Conservation (phyloP, 768 basidiomycete genomes). For the Naganishia randhawae region DNA sequence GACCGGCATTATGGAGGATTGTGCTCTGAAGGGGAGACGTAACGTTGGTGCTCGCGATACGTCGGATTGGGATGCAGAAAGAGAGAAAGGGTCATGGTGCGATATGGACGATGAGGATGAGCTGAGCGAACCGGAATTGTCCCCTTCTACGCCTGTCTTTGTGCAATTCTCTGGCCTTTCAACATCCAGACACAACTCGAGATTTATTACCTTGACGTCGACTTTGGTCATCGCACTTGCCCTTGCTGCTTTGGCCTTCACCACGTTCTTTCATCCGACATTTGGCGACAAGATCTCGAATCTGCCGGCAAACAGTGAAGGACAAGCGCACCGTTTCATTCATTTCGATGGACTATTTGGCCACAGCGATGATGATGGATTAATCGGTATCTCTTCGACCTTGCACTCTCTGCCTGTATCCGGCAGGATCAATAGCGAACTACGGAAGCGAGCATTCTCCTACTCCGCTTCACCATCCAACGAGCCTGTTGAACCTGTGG, state of each 20-base stretch:
- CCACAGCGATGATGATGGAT: constrained; percentile 14
- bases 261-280: constrained; percentile 15
- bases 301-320: constrained; percentile 16
- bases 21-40: neutral
- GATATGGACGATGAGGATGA: neutral
- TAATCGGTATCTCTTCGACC: constrained; percentile 7
- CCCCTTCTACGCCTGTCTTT: constrained; percentile 15
- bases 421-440: neutral
- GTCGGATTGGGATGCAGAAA: neutral
- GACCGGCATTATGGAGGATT: neutral
- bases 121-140: constrained; percentile 4
- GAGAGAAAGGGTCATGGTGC: neutral
- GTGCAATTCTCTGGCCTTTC: neutral
- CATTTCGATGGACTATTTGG: constrained; percentile 10
- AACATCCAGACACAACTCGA: neutral
- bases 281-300: constrained; percentile 13
- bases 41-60: neutral
- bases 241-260: constrained; percentile 4
- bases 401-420: neutral
- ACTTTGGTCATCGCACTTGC: constrained; percentile 16
- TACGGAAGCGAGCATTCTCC: neutral
- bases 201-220: constrained; percentile 11
- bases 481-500: neutral
- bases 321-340: neutral
- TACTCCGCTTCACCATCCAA: neutral